These are phyloP conservation scores for Lasiodiplodia sp. DNA, from an alignment of 2,329 filamentous ascomycete species.

Conservation along the genomic window DNA sequence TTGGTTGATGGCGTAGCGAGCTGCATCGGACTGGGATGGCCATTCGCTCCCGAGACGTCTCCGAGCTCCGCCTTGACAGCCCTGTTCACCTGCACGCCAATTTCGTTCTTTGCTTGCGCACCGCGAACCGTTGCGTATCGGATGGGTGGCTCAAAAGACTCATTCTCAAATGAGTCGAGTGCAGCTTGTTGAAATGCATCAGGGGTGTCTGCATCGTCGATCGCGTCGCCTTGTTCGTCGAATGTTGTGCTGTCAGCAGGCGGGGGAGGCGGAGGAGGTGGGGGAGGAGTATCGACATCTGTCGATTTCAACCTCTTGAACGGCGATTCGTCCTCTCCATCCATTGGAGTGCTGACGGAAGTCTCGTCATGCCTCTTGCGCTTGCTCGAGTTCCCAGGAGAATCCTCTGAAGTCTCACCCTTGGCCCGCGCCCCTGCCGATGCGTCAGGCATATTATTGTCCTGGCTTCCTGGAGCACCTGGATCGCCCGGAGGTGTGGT, in stretches of 20 bases:
- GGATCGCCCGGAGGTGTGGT: constrained; percentile 27
- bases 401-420: constrained; percentile 34
- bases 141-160: not conserved
- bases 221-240: constrained; percentile 35
- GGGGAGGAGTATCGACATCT: constrained; percentile 44
- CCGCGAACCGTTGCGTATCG: not conserved
- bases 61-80: constrained; percentile 9
- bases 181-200: constrained; percentile 22
- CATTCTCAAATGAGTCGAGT: constrained; percentile 30
- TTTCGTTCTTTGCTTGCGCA: not conserved
- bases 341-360: constrained; percentile 2
- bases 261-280: constrained; percentile 50
- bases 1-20: constrained; percentile 54
- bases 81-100: constrained; percentile 12
- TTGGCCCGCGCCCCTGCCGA: constrained; percentile 33
- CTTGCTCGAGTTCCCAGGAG: constrained; percentile 41
- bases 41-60: constrained; percentile 33
- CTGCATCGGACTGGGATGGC: constrained; percentile 48
- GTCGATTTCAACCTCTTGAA: constrained; percentile 44
- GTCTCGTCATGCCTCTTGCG: constrained; percentile 46
- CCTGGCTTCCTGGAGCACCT: not conserved
- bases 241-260: constrained; percentile 41
- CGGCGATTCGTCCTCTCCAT: constrained; percentile 37
- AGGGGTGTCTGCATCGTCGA: constrained; percentile 28
- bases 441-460: constrained; percentile 36